Evolutionary conservation across 306 rosid species (phyloP).

Genomic region (Quercus mongolica): DNA sequence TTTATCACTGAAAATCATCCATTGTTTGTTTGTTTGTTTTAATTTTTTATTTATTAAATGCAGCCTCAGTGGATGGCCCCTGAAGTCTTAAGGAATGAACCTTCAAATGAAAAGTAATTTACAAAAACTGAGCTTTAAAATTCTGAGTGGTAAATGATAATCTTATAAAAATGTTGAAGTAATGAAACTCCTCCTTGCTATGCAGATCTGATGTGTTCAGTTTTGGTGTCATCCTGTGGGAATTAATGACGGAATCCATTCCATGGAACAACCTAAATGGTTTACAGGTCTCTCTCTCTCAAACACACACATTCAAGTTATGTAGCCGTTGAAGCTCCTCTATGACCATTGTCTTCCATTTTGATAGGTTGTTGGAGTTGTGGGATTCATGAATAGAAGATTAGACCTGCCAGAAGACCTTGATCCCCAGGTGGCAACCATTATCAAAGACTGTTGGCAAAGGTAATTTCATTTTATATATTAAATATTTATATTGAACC

Average conservation of each 20-base stretch:
- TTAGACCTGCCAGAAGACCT: constrained; percentile 63
- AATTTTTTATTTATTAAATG: constrained; percentile 17
- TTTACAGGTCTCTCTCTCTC: constrained; percentile 54
- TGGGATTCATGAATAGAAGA: constrained; percentile 82
- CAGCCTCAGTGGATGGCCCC: constrained; percentile 96
- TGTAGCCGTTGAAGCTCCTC: not conserved
- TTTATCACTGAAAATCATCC: not conserved
- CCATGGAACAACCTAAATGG: constrained; percentile 66
- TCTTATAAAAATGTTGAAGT: constrained; percentile 2
- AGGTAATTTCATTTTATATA: constrained; percentile 37
- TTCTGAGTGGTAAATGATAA: not conserved
- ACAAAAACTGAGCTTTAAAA: constrained; percentile 14
- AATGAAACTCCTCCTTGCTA: constrained; percentile 6
- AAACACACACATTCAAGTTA: not conserved
- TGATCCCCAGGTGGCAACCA: constrained; percentile 49
- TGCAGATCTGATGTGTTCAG: constrained; percentile 75
- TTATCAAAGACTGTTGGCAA: constrained; percentile 68
- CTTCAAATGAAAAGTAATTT: constrained; percentile 72
- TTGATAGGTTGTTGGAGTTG: constrained; percentile 75
- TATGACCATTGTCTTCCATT: constrained; percentile 18
- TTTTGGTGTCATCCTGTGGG: constrained; percentile 81
- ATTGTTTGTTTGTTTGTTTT: constrained; percentile 16
- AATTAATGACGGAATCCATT: constrained; percentile 57
- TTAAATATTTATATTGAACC: not conserved
- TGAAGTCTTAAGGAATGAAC: constrained; percentile 73